Percentiles rank a stretch among this genome's conserved stretches.
Evolutionary conservation across 2,329 filamentous ascomycete species (phyloP).

Genomic region (Epichloe brachyelytri): DNA sequence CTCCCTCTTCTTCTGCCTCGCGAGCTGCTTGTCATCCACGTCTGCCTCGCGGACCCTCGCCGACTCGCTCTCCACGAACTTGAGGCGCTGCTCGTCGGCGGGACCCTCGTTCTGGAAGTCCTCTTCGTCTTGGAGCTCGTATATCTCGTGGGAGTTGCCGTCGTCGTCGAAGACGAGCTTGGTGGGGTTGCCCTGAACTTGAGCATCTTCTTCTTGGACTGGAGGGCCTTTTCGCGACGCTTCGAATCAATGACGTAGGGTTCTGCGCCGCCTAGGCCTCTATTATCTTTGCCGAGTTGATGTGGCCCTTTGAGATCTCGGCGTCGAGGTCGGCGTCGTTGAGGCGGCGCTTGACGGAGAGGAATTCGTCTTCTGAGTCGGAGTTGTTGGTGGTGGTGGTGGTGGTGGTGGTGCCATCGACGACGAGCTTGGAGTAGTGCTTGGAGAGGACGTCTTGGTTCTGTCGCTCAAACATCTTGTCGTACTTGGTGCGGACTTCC

Average conservation of each 20-base stretch:
- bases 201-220: constrained; percentile 85
- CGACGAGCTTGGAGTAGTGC: constrained; percentile 81
- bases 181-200: constrained; percentile 78
- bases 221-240: constrained; percentile 86
- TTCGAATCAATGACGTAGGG: constrained; percentile 84
- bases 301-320: constrained; percentile 31
- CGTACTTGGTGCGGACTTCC: constrained; percentile 82
- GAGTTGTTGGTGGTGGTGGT: constrained; percentile 23
- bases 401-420: constrained; percentile 47
- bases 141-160: constrained; percentile 69
- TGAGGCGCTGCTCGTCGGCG: constrained; percentile 60
- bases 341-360: constrained; percentile 80
- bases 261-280: constrained; percentile 54
- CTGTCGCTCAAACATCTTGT: constrained; percentile 93
- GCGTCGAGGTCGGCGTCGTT: constrained; percentile 51
- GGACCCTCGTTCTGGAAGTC: constrained; percentile 64
- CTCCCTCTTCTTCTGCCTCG: constrained; percentile 63
- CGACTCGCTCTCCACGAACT: constrained; percentile 66
- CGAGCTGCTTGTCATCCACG: constrained; percentile 67
- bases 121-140: constrained; percentile 78
- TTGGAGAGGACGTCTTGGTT: constrained; percentile 94
- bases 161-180: constrained; percentile 91
- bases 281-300: constrained; percentile 43
- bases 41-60: constrained; percentile 63
- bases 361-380: constrained; percentile 50